Percentiles rank a stretch among this genome's conserved stretches.
Conservation (phyloP, 768 basidiomycete species). For the Naganishia randhawae region DNA sequence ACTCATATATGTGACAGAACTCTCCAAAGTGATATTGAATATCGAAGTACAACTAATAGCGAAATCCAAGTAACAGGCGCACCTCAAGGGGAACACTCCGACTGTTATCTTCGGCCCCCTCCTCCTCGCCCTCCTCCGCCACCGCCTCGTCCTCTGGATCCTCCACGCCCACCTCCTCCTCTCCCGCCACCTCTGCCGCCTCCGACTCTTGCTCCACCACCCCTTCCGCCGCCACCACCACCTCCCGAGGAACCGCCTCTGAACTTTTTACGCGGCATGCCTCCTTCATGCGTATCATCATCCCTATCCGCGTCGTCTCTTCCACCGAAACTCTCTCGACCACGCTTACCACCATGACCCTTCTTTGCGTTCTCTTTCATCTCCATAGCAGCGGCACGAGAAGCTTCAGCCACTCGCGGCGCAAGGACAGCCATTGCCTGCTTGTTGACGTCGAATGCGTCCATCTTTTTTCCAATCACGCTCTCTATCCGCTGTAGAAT, state of each 20-base stretch:
- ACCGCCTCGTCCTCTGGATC: conserved; percentile 21
- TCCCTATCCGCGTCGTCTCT: conserved; percentile 82
- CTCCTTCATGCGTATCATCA: conserved; percentile 87
- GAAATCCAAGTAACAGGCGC: not conserved
- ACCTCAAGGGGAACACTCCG: not conserved
- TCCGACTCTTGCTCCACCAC: conserved; percentile 31
- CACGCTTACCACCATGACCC: conserved; percentile 57
- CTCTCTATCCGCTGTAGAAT: conserved; percentile 89
- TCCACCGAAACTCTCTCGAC: conserved; percentile 54
- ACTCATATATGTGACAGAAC: no score
- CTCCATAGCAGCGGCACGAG: conserved; percentile 66
- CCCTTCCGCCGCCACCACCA: conserved; percentile 29
- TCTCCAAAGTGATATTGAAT: not conserved
- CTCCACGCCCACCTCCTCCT: conserved; percentile 15
- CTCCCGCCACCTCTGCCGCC: conserved; percentile 22
- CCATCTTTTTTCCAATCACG: conserved; percentile 88
- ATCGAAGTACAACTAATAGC: not conserved
- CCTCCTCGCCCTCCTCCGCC: conserved; percentile 21
- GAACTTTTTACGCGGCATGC: conserved; percentile 68
- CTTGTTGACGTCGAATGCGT: conserved; percentile 71
- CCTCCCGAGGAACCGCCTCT: conserved; percentile 32
- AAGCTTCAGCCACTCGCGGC: conserved; percentile 85
- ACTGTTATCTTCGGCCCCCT: not conserved
- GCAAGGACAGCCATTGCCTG: conserved; percentile 81
- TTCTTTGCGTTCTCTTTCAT: conserved; percentile 69